Base-by-base conservation (phyloP, 352 stramenopile genomes). In the Pelagophyceae sp. region DNA sequence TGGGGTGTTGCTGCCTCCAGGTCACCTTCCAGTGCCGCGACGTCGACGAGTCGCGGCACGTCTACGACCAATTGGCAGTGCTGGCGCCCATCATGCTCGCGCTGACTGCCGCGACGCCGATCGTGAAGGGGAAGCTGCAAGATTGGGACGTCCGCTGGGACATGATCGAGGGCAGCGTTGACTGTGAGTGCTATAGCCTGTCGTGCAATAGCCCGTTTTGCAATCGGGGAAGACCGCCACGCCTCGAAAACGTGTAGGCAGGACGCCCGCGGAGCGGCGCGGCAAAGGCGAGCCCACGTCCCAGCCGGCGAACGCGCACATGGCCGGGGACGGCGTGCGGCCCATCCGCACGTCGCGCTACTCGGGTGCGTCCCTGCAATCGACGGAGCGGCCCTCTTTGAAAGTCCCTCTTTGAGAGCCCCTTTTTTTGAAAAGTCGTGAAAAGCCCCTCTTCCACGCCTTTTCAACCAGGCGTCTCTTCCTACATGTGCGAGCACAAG, bases 1-100 rank as follows among this genome's bases (percentile, higher is more conserved):
- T 99, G 97, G 97, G 97, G 60, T 99, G 97, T 87, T 99, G 96
- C 87, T 99, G 97, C 81, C 86, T 99, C 40, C 97, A 99, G 84
- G 95, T 99, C 77, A 98, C 94, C 65, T 98, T 98, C 69, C 90
- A 95, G 85, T 96, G 94, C 61, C 96, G 97, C 82, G 97, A 99
- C 87, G 89, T 99, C 54, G 92, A 95, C 77, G 96, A 99, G 80
- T 98, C 93, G 79, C 90, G 96, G 50, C 96, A 98, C 82, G 88
- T 99, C 83, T 99, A 99, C 87, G 97, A 99, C 85, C 91, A 96
- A 78, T 83, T 99, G 54, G 96, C 93, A 37, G 95, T 99, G 37
- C 91, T 99, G 63, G 96, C 95, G 61, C 96, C 96, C 32, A 97
- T 99, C 70, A 90, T 99, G 86, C 89, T 99, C 83, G 96, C 96